Evolutionary conservation across 2,329 filamentous ascomycete genomes (phyloP), one percentile per base, ranked within the genome.

Genomic region (Colletotrichum orchidophilum): DNA sequence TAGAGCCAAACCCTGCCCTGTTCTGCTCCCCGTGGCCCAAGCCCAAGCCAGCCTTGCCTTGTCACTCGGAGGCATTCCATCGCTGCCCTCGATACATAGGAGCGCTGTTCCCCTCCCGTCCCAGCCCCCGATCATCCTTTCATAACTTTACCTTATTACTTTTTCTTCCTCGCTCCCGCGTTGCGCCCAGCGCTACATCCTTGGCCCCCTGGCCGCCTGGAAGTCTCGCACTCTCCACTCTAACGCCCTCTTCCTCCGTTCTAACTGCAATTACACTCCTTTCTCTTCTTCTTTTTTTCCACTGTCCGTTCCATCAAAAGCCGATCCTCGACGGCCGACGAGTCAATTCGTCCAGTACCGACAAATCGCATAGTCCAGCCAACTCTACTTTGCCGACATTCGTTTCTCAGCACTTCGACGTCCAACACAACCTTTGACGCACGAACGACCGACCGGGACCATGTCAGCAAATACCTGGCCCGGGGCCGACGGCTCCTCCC

Each of bases 381-480:
- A 13, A 9, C 15, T 12, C 33, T 13, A 15, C 21, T n/a, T 54
- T 35, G 53, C n/a, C 11, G n/a, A 7, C 31, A 46, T 35, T 39
- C 13, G 27, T 57, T 29, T 12, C 27, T 13, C 39, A 33, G 29
- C 42, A 29, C 27, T 58, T 54, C 57, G 33, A 60, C 63, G 42
- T 50, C 24, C 35, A 7, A 11, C 18, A 4, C 39, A n/a, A 8
- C 18, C 8, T 8, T n/a, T 46, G n/a, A 46, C 18, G 18, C 39
- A 46, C 31, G 58, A 55, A n/a, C 42, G 39, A 33, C 13, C 27
- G 46, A 52, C 35, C 33, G 52, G 66, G 60, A 57, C 63, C 63
- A 74, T 74, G 73, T 72, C 73, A 52, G 66, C 78, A 66, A 79
- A 79, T 72, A 74, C 76, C 68, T 79, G 76, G 79, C 74, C 78